Evolutionary conservation across 2,329 filamentous ascomycete genomes (phyloP).

Genomic region (Monilinia aucupariae): DNA sequence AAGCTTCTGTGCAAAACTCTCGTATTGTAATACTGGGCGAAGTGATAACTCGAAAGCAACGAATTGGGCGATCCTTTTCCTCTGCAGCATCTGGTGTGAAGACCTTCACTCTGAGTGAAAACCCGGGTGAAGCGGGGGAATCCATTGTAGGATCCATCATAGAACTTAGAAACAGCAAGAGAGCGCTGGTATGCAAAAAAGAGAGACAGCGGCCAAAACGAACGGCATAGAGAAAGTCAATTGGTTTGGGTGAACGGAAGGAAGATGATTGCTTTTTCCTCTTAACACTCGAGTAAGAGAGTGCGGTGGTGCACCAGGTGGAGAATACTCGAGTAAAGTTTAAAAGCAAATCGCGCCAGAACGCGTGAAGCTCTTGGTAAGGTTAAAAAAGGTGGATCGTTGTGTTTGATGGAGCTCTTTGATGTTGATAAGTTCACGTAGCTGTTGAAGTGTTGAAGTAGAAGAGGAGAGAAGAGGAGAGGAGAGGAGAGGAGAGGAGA

Average conservation of each 20-base stretch:
- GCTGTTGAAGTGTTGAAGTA: too few species aligned
- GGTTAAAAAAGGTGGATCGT: neutral
- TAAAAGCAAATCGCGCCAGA: constrained; percentile 3
- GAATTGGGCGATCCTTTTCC: constrained; percentile 27
- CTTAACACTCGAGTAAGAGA: too few species aligned
- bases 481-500: too few species aligned
- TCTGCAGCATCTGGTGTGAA: constrained; percentile 26
- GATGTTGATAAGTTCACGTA: too few species aligned
- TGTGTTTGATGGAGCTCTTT: neutral
- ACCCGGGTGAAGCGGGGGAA: constrained; percentile 28
- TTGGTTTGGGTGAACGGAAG: neutral
- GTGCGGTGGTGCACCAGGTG: too few species aligned
- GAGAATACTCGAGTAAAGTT: neutral
- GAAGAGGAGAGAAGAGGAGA: too few species aligned
- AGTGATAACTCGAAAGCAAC: constrained; percentile 32
- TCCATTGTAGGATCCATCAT: constrained; percentile 24
- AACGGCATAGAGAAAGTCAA: constrained; percentile 11
- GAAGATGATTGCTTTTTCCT: constrained; percentile 6
- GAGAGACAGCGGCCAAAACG: neutral
- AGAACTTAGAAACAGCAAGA: neutral
- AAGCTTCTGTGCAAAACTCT: constrained; percentile 33
- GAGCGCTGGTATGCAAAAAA: neutral
- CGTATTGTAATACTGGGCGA: constrained; percentile 31
- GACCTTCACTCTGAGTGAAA: constrained; percentile 33
- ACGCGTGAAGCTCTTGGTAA: constrained; percentile 8